Base-by-base conservation (phyloP, 1,284 basidiomycete species). In the Polyporus tsugae region DNA sequence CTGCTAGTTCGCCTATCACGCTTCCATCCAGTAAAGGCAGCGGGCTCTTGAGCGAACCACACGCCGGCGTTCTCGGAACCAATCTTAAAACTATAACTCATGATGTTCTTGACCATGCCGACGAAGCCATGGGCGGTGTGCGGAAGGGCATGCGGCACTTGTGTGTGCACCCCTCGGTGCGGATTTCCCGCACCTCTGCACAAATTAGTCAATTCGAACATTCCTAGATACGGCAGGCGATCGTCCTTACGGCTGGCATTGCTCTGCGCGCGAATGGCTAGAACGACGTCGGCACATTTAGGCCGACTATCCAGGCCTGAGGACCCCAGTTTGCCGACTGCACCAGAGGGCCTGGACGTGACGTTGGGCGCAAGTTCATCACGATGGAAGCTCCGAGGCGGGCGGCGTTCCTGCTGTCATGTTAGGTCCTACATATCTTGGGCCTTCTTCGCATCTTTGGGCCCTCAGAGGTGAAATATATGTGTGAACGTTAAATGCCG, bases 201-300 rank as follows among this genome's bases (percentile, higher is more conserved):
- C 58, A 44, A 9, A 67, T 70, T 62, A 60, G 71, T 72, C 66
- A 67, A 70, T 72, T 67, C 69, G 58, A 72, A 72, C 71, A 72
- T 72, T 70, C 71, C 71, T 69, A 72, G 71, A 72, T 70, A 46
- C 58, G 52, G 25, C 19, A 62, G 61, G 33, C 61, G 69, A 69
- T 69, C 70, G 61, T 46, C 19, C 42, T 17, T 10, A 29, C 33
- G 10, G 17, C 7, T 29, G 29, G 7, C 5, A 25, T 33, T 19
- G 29, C 11, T 35, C 49, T 29, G 49, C 49, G 25, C 11, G 52
- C 42, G 62, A 53, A 39, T 35, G 57, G 35, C 52, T 17, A 29
- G 25, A 19, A 17, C 46, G 29, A n/a, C 58, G 58, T 39, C 49
- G n/a, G 39, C 22, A 17, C 63, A 53, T 62, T 68, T 62, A 38